A percentile compares a stretch with the other conserved stretches of the same genome.
Conservation (phyloP, 345 rosid genomes). For the Viola odorata region DNA sequence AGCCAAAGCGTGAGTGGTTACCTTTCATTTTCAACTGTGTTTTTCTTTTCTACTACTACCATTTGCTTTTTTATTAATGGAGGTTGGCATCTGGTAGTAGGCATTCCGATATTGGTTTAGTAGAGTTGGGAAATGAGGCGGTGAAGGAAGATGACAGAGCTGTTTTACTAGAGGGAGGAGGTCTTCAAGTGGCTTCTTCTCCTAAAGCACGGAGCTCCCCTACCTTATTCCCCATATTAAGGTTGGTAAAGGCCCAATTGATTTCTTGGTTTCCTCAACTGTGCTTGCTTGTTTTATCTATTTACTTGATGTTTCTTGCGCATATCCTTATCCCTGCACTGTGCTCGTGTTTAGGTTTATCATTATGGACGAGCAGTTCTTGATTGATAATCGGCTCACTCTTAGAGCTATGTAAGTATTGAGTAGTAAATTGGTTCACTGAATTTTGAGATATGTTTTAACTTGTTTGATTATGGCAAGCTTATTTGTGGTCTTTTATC, state of each 20-base stretch:
- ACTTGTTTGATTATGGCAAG: not conserved
- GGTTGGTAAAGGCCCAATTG: constrained; percentile 26
- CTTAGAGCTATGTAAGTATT: constrained; percentile 83
- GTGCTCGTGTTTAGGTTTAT: constrained; percentile 45
- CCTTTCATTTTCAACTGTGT: not conserved
- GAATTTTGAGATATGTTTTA: not conserved
- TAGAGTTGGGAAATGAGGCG: constrained; percentile 45
- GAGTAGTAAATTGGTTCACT: not conserved
- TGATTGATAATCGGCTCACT: constrained; percentile 69
- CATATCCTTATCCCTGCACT: not conserved
- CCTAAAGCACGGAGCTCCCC: constrained; percentile 50
- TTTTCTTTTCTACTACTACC: not conserved
- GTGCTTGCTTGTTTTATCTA: not conserved
- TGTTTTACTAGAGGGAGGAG: constrained; percentile 76
- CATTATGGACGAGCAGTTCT: constrained; percentile 78
- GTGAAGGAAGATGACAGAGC: constrained; percentile 78
- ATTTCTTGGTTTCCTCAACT: not conserved
- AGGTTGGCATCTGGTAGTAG: constrained; percentile 39
- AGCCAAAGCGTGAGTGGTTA: constrained; percentile 56
- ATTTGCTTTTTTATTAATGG: not conserved
- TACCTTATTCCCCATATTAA: constrained; percentile 53
- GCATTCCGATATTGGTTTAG: constrained; percentile 70
- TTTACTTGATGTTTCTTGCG: constrained; percentile 2
- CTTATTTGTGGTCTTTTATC: too few relatives aligned
- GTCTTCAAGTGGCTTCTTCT: constrained; percentile 74